Conservation (phyloP, 2,329 filamentous ascomycete genomes). For the Colletotrichum spinosum region DNA sequence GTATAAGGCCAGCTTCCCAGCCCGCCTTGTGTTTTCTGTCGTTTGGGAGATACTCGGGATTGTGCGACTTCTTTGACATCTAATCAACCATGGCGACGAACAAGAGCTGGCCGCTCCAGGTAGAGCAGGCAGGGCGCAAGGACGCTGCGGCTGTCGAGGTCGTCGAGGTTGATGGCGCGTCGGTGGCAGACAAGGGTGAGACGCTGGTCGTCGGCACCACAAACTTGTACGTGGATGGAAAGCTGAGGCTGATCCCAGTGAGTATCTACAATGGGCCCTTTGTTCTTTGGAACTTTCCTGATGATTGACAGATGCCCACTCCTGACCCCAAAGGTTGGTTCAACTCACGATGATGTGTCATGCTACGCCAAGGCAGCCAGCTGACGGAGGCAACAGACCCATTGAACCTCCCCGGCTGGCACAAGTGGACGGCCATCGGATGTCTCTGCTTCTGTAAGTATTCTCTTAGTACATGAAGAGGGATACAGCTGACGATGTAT, state of each 20-base stretch:
- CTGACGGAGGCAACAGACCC: slow-evolving; percentile 40
- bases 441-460: slow-evolving; percentile 45
- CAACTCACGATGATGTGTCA: not conserved
- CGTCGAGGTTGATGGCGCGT: slow-evolving; percentile 6
- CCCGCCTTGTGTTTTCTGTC: not conserved
- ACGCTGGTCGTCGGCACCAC: slow-evolving; percentile 40
- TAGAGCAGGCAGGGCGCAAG: slow-evolving; percentile 27
- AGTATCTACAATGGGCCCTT: slow-evolving; percentile 1
- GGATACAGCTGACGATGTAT: not conserved
- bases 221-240: slow-evolving; percentile 38
- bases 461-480: not conserved
- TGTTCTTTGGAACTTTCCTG: not conserved
- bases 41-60: slow-evolving; percentile 7
- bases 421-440: slow-evolving; percentile 46
- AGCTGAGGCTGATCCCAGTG: slow-evolving; percentile 40
- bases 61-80: slow-evolving; percentile 5
- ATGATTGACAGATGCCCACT: slow-evolving; percentile 40
- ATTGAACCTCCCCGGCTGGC: slow-evolving; percentile 44
- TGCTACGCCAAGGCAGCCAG: not conserved
- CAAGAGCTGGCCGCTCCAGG: slow-evolving; percentile 31
- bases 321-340: slow-evolving; percentile 45
- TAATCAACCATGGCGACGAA: slow-evolving; percentile 26
- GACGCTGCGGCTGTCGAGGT: slow-evolving; percentile 4
- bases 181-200: slow-evolving; percentile 22
- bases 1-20: slow-evolving; percentile 26